These are phyloP conservation scores for Pezicula neosporulosa DNA, from an alignment of 2,329 filamentous ascomycete genomes.

Conservation along the genomic window DNA sequence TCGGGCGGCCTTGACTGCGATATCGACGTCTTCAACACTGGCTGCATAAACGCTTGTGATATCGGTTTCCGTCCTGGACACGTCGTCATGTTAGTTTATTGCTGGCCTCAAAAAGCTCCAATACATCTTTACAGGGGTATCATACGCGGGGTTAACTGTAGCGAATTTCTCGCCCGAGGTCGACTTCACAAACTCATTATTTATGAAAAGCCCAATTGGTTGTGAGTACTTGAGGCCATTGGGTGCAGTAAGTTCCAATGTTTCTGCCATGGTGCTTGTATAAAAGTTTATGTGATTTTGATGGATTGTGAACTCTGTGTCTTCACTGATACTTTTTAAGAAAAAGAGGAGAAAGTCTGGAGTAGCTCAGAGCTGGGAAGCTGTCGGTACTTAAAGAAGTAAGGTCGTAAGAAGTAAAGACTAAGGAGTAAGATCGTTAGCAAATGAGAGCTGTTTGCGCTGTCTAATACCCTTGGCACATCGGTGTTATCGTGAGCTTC, in stretches of 20 bases:
- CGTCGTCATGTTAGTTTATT: not conserved
- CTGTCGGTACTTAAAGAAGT: no score
- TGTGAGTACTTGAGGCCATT: slow-evolving; percentile 68
- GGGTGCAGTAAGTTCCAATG: slow-evolving; percentile 59
- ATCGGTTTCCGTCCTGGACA: slow-evolving; percentile 52
- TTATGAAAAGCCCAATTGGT: slow-evolving; percentile 72
- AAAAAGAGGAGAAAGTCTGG: no score
- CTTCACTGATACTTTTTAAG: no score
- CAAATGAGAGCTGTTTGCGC: no score
- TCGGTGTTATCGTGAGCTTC: no score
- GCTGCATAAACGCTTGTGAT: slow-evolving; percentile 68
- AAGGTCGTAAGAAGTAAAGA: no score
- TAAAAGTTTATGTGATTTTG: no score
- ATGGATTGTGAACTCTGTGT: no score
- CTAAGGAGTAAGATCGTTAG: no score
- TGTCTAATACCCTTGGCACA: no score
- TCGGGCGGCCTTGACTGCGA: slow-evolving; percentile 63
- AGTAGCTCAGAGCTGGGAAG: no score
- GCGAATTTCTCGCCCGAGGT: slow-evolving; percentile 58
- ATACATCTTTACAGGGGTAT: slow-evolving; percentile 27
- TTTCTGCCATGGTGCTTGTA: no score
- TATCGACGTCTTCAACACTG: slow-evolving; percentile 60
- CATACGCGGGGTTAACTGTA: slow-evolving; percentile 59
- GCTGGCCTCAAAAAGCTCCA: not conserved
- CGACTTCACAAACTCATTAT: slow-evolving; percentile 70